Conservation (phyloP, 805 yeast species). For the Candida boidinii region DNA sequence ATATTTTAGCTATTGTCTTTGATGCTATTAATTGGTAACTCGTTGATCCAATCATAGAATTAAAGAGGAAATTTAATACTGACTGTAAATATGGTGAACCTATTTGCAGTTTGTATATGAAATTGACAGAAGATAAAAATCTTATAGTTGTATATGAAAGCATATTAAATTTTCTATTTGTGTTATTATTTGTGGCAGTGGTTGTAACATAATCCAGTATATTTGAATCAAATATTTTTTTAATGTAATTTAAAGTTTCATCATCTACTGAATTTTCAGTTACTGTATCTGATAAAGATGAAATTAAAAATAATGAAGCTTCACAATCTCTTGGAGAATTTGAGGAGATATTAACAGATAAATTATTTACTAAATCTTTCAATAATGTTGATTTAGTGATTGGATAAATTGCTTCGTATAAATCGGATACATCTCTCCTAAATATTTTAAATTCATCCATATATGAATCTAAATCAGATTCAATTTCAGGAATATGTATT, state of each 20-base stretch:
- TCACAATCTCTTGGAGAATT: constrained; percentile 38
- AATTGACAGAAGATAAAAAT: constrained; percentile 50
- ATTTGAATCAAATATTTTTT: constrained; percentile 20
- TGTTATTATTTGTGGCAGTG: constrained; percentile 1
- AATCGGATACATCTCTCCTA: constrained; percentile 68
- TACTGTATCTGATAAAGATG: constrained; percentile 46
- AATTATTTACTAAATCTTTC: constrained; percentile 29
- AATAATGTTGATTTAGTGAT: constrained; percentile 49
- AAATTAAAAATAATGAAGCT: constrained; percentile 51
- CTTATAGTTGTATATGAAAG: constrained; percentile 43
- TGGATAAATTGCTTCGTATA: constrained; percentile 64
- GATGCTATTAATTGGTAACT: constrained; percentile 32
- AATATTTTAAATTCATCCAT: constrained; percentile 56
- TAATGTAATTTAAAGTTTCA: constrained; percentile 13
- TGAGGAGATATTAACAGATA: constrained; percentile 17
- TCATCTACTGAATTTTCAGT: constrained; percentile 23
- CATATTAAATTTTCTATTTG: constrained; percentile 12
- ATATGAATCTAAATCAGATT: constrained; percentile 20
- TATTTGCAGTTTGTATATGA: constrained; percentile 40
- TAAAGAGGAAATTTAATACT: constrained; percentile 42
- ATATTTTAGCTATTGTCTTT: constrained; percentile 49
- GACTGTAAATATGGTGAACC: constrained; percentile 39
- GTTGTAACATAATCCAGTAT: constrained; percentile 15
- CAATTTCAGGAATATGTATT: constrained; percentile 36
- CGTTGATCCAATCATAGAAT: constrained; percentile 21